Evolutionary conservation across 805 yeast genomes (phyloP).

Genomic region (Teunomyces stri): DNA sequence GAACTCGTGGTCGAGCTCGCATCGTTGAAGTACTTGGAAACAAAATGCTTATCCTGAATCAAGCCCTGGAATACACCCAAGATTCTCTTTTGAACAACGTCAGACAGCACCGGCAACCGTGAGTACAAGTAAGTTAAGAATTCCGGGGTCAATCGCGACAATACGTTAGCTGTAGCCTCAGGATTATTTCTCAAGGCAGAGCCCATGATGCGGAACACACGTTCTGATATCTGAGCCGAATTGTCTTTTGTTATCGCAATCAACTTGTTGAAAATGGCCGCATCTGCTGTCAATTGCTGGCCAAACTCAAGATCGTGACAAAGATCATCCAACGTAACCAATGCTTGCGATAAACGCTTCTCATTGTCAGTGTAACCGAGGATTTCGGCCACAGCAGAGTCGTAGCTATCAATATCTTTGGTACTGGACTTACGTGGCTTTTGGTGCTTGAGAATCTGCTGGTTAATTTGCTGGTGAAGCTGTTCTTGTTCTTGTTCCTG

Average conservation of each 20-base stretch:
- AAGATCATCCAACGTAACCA: conserved; percentile 53
- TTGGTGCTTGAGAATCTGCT: conserved; percentile 4
- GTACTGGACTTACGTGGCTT: conserved; percentile 3
- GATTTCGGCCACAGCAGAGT: conserved; percentile 20
- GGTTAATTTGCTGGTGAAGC: conserved; percentile 1
- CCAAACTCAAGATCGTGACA: conserved; percentile 70
- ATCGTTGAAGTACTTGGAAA: conserved; percentile 22
- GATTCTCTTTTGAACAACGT: conserved; percentile 43
- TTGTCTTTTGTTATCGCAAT: conserved; percentile 8
- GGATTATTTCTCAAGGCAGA: conserved; percentile 74
- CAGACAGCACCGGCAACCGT: conserved; percentile 20
- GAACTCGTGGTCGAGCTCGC: conserved; percentile 8
- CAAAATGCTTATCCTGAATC: conserved; percentile 35
- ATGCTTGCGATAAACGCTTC: conserved; percentile 21
- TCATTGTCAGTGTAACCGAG: conserved; percentile 15
- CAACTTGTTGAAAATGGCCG: conserved; percentile 26
- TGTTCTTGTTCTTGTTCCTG: background rate
- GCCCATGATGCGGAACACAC: conserved; percentile 58
- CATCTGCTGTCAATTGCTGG: conserved; percentile 38
- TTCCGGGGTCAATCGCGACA: conserved; percentile 16
- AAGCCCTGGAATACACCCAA: conserved; percentile 54
- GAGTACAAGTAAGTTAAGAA: conserved; percentile 21
- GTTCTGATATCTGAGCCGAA: conserved; percentile 40
- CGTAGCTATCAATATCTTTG: conserved; percentile 18
- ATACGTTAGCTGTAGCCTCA: conserved; percentile 47